Conservation (phyloP, 2,329 filamentous ascomycete genomes). For the Clathrospora elynae region DNA sequence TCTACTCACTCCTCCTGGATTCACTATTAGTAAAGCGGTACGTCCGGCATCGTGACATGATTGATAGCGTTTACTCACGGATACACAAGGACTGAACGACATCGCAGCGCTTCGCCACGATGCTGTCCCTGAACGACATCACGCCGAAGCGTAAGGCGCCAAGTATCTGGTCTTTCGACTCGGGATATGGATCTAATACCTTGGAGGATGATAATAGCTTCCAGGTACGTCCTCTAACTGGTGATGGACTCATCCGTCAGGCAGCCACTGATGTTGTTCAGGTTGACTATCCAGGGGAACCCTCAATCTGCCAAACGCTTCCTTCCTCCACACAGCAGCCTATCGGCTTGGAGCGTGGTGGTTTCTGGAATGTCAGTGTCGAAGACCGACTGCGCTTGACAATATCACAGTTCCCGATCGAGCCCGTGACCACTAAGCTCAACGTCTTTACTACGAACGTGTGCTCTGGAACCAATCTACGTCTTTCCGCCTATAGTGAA, state of each 20-base stretch:
- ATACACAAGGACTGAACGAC: neutral
- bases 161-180: slow-evolving; percentile 43
- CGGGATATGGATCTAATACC: slow-evolving; percentile 38
- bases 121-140: slow-evolving; percentile 33
- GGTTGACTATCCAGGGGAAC: slow-evolving; percentile 11
- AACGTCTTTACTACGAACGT: slow-evolving; percentile 30
- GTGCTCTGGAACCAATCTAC: slow-evolving; percentile 12
- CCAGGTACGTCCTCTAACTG: slow-evolving; percentile 9
- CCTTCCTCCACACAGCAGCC: neutral
- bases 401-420: slow-evolving; percentile 16
- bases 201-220: slow-evolving; percentile 22
- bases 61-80: neutral
- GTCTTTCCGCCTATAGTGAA: slow-evolving; percentile 13
- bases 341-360: slow-evolving; percentile 8
- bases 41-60: slow-evolving; percentile 1
- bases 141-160: slow-evolving; percentile 28
- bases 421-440: slow-evolving; percentile 27
- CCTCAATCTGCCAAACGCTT: slow-evolving; percentile 1
- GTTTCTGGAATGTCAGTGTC: slow-evolving; percentile 17
- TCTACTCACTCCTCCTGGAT: too few species aligned
- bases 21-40: too few species aligned
- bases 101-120: slow-evolving; percentile 14
- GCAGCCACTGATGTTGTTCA: slow-evolving; percentile 14
- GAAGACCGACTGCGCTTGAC: slow-evolving; percentile 15
- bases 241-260: neutral